Percentiles rank a stretch among this genome's conserved stretches.
These are phyloP conservation scores for Geotrichum bryndzae DNA, from an alignment of 1,139 yeast species.

Conservation along the genomic window DNA sequence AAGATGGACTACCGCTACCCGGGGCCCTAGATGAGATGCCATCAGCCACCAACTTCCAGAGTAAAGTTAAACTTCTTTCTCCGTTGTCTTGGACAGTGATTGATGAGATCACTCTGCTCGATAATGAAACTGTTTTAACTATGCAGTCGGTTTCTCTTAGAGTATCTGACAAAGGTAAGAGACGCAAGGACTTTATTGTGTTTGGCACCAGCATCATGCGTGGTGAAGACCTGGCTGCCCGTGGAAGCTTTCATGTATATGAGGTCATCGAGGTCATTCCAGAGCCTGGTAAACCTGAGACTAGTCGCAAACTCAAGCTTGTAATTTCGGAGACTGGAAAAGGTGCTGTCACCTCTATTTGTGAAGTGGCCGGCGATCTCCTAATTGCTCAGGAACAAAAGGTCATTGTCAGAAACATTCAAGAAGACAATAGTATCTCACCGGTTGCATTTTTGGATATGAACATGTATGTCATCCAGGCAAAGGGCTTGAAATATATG, in stretches of 20 bases:
- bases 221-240: slow-evolving; percentile 76
- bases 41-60: slow-evolving; percentile 51
- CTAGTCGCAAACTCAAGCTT: slow-evolving; percentile 70
- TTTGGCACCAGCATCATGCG: slow-evolving; percentile 74
- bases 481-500: slow-evolving; percentile 78
- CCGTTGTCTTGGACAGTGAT: slow-evolving; percentile 73
- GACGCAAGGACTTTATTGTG: slow-evolving; percentile 62
- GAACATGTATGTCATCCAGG: slow-evolving; percentile 69
- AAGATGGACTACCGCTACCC: slow-evolving; percentile 60
- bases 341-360: slow-evolving; percentile 77
- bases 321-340: slow-evolving; percentile 70
- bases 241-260: slow-evolving; percentile 69
- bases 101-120: slow-evolving; percentile 60
- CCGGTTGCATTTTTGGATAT: slow-evolving; percentile 94
- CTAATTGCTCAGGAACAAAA: slow-evolving; percentile 87
- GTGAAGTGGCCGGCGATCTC: slow-evolving; percentile 80
- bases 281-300: slow-evolving; percentile 82
- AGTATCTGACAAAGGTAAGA: slow-evolving; percentile 47
- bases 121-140: slow-evolving; percentile 59
- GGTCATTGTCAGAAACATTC: slow-evolving; percentile 67
- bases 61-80: slow-evolving; percentile 60
- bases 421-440: slow-evolving; percentile 70
- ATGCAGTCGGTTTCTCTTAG: slow-evolving; percentile 57
- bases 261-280: slow-evolving; percentile 84
- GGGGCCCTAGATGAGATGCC: slow-evolving; percentile 51